phyloP scores from a whole-genome alignment of 2,329 filamentous ascomycete genomes.

The Didymella pinodella region DNA sequence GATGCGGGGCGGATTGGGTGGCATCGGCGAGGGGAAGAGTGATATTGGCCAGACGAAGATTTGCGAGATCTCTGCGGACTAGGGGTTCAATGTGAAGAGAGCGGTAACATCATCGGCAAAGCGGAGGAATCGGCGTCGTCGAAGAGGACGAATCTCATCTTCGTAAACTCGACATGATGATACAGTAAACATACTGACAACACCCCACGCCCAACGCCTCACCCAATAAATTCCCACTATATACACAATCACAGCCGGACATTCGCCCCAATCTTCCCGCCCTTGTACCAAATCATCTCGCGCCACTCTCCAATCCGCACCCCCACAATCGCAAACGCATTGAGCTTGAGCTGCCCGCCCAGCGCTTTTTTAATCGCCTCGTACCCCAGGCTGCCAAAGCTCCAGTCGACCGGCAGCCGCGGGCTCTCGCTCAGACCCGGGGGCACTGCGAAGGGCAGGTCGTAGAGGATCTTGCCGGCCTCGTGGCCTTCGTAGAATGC shows the following conservation, averaged over 20 bases:
- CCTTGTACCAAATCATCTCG: conserved; percentile 64
- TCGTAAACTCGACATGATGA: too few relatives aligned
- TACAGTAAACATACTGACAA: conserved; percentile 10
- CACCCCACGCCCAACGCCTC: conserved; percentile 7
- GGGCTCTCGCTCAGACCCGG: conserved; percentile 78
- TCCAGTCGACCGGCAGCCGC: conserved; percentile 82
- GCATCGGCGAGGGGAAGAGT: too few relatives aligned
- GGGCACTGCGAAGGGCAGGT: conserved; percentile 76
- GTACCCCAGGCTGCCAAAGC: conserved; percentile 78
- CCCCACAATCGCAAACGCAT: conserved; percentile 78
- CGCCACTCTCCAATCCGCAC: conserved; percentile 78
- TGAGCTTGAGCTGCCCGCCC: conserved; percentile 79
- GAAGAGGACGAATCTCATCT: too few relatives aligned
- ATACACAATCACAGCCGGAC: conserved; percentile 50
- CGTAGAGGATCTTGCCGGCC: conserved; percentile 79
- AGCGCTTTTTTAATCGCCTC: conserved; percentile 81
- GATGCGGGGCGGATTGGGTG: too few relatives aligned
- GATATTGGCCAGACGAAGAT: too few relatives aligned
- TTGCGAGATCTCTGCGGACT: too few relatives aligned
- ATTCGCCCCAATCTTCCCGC: conserved; percentile 57
- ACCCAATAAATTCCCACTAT: neutral
- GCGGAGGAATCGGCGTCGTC: too few relatives aligned
- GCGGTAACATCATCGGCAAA: too few relatives aligned
- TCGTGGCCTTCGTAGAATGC: conserved; percentile 84
- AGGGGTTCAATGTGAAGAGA: too few relatives aligned